Conservation (phyloP, 1,284 basidiomycete genomes). For the Ceratobasidium sp. region DNA sequence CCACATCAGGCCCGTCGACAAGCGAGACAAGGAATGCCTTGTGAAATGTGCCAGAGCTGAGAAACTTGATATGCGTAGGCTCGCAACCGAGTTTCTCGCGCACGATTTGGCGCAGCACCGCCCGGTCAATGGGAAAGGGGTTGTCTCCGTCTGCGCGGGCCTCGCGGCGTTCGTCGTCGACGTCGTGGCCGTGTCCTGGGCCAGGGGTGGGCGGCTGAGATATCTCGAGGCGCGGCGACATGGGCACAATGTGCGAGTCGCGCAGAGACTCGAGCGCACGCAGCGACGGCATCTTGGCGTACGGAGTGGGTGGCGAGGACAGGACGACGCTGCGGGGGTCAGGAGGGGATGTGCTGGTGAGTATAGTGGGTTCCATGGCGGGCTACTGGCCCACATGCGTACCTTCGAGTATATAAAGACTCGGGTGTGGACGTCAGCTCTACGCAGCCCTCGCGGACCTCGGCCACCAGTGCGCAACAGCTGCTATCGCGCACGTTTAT, state of each 20-base stretch:
- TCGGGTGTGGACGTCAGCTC: not conserved
- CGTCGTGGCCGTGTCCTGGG: conserved; percentile 53
- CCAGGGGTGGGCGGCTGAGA: conserved; percentile 32
- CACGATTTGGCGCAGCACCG: conserved; percentile 77
- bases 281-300: not conserved
- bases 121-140: conserved; percentile 78
- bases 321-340: conserved; percentile 27
- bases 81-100: conserved; percentile 73
- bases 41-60: conserved; percentile 70
- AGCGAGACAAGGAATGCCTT: conserved; percentile 79
- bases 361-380: conserved; percentile 23
- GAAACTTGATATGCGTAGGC: conserved; percentile 75
- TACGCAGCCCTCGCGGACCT: conserved; percentile 13
- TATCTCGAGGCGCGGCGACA: conserved; percentile 38
- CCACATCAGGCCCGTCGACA: conserved; percentile 68
- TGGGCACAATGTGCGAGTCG: conserved; percentile 38
- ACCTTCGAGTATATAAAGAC: not conserved
- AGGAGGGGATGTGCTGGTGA: conserved; percentile 16
- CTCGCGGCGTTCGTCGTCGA: conserved; percentile 50
- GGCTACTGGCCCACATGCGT: not conserved
- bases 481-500: conserved; percentile 29
- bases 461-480: conserved; percentile 9
- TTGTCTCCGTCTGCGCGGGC: conserved; percentile 61
- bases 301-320: conserved; percentile 6
- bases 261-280: conserved; percentile 40